A percentile compares a stretch with the other conserved stretches of the same genome.
Evolutionary conservation across 2,329 filamentous ascomycete genomes (phyloP).

Genomic region (Colletotrichum sp.): DNA sequence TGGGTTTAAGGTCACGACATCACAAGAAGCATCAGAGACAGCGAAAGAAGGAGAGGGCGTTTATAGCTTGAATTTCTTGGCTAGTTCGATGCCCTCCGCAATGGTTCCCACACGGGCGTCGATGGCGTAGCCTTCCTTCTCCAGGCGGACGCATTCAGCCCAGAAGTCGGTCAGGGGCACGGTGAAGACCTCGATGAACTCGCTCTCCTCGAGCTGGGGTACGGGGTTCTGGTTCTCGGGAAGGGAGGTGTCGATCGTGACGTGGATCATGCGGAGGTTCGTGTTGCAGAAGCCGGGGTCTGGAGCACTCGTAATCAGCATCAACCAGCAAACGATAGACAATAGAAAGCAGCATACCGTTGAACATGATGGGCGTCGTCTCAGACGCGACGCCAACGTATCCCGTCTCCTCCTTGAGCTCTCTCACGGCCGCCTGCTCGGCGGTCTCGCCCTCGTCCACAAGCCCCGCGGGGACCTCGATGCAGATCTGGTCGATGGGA

Average conservation of each 20-base stretch:
- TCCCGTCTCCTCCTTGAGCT: constrained; percentile 71
- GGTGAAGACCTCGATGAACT: constrained; percentile 82
- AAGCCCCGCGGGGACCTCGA: constrained; percentile 72
- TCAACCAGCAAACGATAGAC: neutral
- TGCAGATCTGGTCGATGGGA: constrained; percentile 61
- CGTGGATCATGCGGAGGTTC: constrained; percentile 73
- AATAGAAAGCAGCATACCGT: constrained; percentile 41
- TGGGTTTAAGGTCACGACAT: neutral
- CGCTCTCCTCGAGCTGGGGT: constrained; percentile 76
- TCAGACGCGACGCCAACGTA: constrained; percentile 61
- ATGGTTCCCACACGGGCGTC: constrained; percentile 80
- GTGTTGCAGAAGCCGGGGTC: constrained; percentile 72
- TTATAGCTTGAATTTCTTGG: constrained; percentile 58
- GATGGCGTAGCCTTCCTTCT: constrained; percentile 76
- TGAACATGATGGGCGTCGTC: constrained; percentile 70
- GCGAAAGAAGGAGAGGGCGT: neutral
- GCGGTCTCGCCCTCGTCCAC: constrained; percentile 66
- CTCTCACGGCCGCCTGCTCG: constrained; percentile 66
- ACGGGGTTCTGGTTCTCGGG: constrained; percentile 73
- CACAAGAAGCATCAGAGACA: neutral
- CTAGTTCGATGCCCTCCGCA: constrained; percentile 79
- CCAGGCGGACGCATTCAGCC: constrained; percentile 68
- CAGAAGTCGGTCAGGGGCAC: constrained; percentile 69
- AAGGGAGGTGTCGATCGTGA: constrained; percentile 71
- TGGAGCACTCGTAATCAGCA: constrained; percentile 21